A percentile compares a stretch with the other conserved stretches of the same genome.
These are phyloP conservation scores for Trichoderma harzianum DNA, from an alignment of 2,329 filamentous ascomycete species.

Conservation along the genomic window DNA sequence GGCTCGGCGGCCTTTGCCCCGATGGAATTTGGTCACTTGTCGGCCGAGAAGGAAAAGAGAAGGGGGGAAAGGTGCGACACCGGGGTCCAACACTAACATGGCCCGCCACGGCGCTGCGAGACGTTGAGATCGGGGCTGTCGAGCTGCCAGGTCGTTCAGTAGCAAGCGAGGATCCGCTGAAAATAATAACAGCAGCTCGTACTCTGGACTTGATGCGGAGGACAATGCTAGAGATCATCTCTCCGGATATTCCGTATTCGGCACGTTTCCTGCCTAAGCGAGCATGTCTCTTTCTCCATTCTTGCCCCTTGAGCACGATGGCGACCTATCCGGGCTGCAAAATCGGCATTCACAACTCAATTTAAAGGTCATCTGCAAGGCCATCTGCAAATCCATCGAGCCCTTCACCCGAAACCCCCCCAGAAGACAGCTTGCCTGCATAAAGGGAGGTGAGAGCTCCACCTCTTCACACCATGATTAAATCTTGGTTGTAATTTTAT, in stretches of 20 bases:
- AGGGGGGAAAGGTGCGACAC: neutral
- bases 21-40: neutral
- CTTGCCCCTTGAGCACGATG: neutral
- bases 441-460: neutral
- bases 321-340: neutral
- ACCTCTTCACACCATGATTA: neutral
- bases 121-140: conserved; percentile 5
- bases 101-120: neutral
- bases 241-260: neutral
- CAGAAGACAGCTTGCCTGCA: neutral
- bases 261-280: neutral
- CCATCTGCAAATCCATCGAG: neutral
- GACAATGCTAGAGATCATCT: neutral
- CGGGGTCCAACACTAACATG: neutral
- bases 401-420: neutral
- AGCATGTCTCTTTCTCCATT: neutral
- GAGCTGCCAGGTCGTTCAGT: neutral
- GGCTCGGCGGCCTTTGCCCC: neutral
- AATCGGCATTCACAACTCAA: neutral
- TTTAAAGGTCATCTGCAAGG: neutral
- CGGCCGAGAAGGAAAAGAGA: neutral
- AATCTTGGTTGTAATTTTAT: neutral
- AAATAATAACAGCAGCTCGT: neutral
- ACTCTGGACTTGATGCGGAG: neutral
- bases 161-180: conserved; percentile 5